Conservation (phyloP, 1,284 basidiomycete genomes). For the Veloporphyrellus conicus region DNA sequence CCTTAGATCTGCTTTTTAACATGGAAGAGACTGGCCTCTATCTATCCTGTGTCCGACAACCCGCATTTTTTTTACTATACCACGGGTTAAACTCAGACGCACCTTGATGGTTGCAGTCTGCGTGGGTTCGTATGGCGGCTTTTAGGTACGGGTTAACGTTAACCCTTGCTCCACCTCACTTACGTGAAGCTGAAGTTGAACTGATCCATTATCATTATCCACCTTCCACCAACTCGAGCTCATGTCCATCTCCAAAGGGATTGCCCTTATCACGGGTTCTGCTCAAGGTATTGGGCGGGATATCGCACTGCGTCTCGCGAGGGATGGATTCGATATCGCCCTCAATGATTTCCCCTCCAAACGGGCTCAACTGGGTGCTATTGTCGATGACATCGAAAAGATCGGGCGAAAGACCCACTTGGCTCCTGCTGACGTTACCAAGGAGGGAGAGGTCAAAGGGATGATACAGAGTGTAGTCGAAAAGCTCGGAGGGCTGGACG, state of each 20-base stretch:
- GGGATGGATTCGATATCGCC: slow-evolving; percentile 16
- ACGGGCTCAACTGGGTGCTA: slow-evolving; percentile 5
- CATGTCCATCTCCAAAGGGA: slow-evolving; percentile 16
- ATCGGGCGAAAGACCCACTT: slow-evolving; percentile 12
- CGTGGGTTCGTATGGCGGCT: no score
- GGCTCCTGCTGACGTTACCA: slow-evolving; percentile 14
- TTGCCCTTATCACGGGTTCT: slow-evolving; percentile 19
- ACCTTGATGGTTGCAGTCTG: no score
- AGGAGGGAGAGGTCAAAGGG: slow-evolving; percentile 11
- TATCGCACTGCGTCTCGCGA: slow-evolving; percentile 19
- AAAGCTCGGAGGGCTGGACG: slow-evolving; percentile 16
- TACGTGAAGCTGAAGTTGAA: no score
- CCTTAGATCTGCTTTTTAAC: no score
- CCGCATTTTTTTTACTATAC: no score
- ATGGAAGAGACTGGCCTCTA: no score
- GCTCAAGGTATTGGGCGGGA: slow-evolving; percentile 18
- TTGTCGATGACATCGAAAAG: slow-evolving; percentile 14
- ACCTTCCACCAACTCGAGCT: no score
- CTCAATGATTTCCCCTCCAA: slow-evolving; percentile 19
- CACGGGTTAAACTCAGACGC: no score
- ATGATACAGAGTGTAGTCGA: slow-evolving; percentile 3
- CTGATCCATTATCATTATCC: no score
- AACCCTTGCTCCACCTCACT: no score
- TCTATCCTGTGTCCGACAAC: no score
- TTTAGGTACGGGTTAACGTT: no score